These are phyloP conservation scores for Xerocomellus amylosporus DNA, from an alignment of 768 basidiomycete species.

Conservation along the genomic window DNA sequence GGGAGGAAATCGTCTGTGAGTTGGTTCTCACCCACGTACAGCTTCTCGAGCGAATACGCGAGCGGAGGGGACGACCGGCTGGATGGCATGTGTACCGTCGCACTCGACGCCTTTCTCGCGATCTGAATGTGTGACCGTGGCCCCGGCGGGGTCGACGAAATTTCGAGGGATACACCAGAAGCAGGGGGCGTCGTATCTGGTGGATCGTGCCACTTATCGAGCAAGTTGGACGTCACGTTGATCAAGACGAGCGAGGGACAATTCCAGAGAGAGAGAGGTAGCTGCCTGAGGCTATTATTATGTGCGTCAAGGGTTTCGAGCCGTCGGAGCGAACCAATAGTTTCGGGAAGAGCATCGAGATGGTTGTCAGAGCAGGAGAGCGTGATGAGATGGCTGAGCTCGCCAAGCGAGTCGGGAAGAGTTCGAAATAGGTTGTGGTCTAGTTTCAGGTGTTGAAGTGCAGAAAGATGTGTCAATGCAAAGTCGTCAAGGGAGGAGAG, in stretches of 20 bases:
- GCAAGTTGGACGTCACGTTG: conserved; percentile 86
- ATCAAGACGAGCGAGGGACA: conserved; percentile 69
- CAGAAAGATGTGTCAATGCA: conserved; percentile 67
- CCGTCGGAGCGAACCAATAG: conserved; percentile 72
- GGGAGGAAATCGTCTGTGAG: conserved; percentile 78
- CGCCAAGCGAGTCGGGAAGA: conserved; percentile 81
- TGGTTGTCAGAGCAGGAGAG: conserved; percentile 93
- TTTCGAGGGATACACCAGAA: conserved; percentile 25
- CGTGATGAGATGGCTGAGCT: conserved; percentile 62
- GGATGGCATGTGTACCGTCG: conserved; percentile 29
- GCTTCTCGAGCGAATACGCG: conserved; percentile 65
- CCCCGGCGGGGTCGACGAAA: conserved; percentile 10
- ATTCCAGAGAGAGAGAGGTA: conserved; percentile 80
- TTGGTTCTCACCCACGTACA: conserved; percentile 89
- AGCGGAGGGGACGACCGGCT: conserved; percentile 50
- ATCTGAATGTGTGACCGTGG: conserved; percentile 20
- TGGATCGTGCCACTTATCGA: conserved; percentile 70
- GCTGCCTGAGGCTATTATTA: conserved; percentile 79
- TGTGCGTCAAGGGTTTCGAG: conserved; percentile 82
- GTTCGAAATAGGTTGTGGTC: conserved; percentile 84
- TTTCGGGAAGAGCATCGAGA: conserved; percentile 69
- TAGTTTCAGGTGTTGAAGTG: conserved; percentile 68
- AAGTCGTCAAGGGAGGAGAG: conserved; percentile 78
- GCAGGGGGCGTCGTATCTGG: conserved; percentile 34
- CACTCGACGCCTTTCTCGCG: conserved; percentile 36